phyloP scores from a whole-genome alignment of 2,329 filamentous ascomycete species.

The Fusarium paranaense region DNA sequence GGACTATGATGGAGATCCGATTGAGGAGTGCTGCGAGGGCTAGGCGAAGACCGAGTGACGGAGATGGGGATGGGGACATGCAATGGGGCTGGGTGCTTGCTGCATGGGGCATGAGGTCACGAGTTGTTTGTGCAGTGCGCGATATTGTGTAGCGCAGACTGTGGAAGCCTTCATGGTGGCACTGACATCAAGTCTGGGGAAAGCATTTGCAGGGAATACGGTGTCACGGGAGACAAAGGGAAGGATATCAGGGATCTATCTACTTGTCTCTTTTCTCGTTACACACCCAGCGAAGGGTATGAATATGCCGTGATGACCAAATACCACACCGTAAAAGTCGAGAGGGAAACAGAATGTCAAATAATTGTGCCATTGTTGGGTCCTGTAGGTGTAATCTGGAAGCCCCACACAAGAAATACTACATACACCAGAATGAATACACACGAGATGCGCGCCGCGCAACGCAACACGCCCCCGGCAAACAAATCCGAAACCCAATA shows the following conservation, averaged over 20 bases:
- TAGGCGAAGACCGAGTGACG: neutral
- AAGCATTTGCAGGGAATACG: conserved; percentile 18
- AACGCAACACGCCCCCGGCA: conserved; percentile 4
- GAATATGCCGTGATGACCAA: neutral
- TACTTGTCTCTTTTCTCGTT: conserved; percentile 20
- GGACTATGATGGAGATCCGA: conserved; percentile 49
- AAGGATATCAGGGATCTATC: conserved; percentile 15
- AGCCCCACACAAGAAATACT: conserved; percentile 9
- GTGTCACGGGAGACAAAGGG: neutral
- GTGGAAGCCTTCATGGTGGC: conserved; percentile 11
- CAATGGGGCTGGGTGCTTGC: conserved; percentile 2
- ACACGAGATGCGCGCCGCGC: conserved; percentile 16
- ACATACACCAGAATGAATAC: conserved; percentile 13
- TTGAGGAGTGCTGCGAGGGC: conserved; percentile 43
- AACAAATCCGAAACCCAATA: neutral
- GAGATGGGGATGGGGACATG: conserved; percentile 9
- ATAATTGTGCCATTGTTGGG: neutral
- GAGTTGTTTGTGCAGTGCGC: conserved; percentile 25
- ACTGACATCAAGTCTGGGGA: conserved; percentile 16
- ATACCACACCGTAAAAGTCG: conserved; percentile 18
- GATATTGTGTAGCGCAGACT: conserved; percentile 20
- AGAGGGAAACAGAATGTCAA: conserved; percentile 13
- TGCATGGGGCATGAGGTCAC: conserved; percentile 24
- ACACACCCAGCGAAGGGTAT: conserved; percentile 8
- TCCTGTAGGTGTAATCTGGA: conserved; percentile 5